A percentile compares a stretch with the other conserved stretches of the same genome.
Conservation (phyloP, 2,329 filamentous ascomycete species). For the Arthrobotrys musiformis region DNA sequence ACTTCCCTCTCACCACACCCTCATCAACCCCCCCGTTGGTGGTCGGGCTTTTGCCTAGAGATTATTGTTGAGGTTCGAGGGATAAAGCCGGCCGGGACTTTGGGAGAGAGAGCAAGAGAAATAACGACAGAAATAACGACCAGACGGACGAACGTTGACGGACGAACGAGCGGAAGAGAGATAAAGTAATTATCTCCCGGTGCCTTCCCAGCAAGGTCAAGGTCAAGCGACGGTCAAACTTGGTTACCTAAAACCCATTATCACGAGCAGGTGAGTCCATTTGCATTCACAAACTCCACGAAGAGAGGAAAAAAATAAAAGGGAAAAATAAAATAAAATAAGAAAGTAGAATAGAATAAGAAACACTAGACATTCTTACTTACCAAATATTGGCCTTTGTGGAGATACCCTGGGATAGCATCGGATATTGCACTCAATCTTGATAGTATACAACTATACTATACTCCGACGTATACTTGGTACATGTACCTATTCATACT, state of each 20-base stretch:
- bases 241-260: conserved; percentile 30
- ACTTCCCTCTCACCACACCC: conserved; percentile 12
- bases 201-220: conserved; percentile 42
- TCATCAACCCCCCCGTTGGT: conserved; percentile 35
- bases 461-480: background rate
- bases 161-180: background rate
- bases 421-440: too few species aligned
- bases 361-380: background rate
- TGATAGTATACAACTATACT: background rate
- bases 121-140: too few species aligned
- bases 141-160: too few species aligned
- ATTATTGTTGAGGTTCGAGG: conserved; percentile 23
- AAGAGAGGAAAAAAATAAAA: background rate
- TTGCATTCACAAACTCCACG: background rate
- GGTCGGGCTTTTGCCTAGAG: conserved; percentile 39
- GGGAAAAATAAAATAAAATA: too few species aligned
- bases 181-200: conserved; percentile 5
- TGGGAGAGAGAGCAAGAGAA: background rate
- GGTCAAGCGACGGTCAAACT: conserved; percentile 44
- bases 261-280: conserved; percentile 49
- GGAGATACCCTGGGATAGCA: background rate
- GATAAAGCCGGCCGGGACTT: conserved; percentile 19
- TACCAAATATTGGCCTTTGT: background rate
- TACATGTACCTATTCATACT: background rate
- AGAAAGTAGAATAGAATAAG: too few species aligned